Evolutionary conservation across 1,139 yeast species (phyloP), one percentile per base, ranked within the genome.

Genomic region (Debaryomycetaceae sp.): DNA sequence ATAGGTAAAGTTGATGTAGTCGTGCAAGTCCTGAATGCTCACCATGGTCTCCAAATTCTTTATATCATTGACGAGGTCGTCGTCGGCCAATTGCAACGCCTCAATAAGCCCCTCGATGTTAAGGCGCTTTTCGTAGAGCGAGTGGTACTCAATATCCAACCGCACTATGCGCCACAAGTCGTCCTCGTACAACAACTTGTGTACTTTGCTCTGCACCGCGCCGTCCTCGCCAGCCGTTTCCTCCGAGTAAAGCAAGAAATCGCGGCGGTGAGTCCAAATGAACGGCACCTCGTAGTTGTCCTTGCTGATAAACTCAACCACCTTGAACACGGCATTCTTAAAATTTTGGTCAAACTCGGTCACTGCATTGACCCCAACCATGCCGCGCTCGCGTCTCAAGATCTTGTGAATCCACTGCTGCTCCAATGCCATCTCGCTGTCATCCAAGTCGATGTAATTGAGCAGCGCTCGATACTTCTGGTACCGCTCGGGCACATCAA

Each of bases 201-300:
- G 72, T 14, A 76, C 79, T 18, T 56, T 58, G 30, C 65, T 63
- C 28, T 54, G 58, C 13, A 50, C 38, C 8, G 45, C 42, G 11
- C 29, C 34, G 15, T 24, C 34, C 6, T 18, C 24, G 29, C 61
- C 64, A 18, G 44, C 42, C 6, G 65, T 67, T 34, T 75, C 80
- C 45, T 75, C 81, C 9, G 84, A 72, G 43, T 66, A 65, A 32
- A 83, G 64, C 23, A 86, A 66, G 51, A 83, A 88, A 56, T 91
- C 97, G 55, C 94, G 83, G 53, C 97, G 83, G 50, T 88, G 95
- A 22, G 89, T 82, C 85, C 95, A 89, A 38, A 91, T 88, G 50
- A 88, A 85, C n/a, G 98, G 97, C 3, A 91, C 95, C 52, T 91
- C 99, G 40, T 82, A 71, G 34, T 81, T 70, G 32, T 88, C 95